These are phyloP conservation scores for Penicillium cosmopolitanum DNA, from an alignment of 495 filamentous ascomycete genomes.

Conservation along the genomic window DNA sequence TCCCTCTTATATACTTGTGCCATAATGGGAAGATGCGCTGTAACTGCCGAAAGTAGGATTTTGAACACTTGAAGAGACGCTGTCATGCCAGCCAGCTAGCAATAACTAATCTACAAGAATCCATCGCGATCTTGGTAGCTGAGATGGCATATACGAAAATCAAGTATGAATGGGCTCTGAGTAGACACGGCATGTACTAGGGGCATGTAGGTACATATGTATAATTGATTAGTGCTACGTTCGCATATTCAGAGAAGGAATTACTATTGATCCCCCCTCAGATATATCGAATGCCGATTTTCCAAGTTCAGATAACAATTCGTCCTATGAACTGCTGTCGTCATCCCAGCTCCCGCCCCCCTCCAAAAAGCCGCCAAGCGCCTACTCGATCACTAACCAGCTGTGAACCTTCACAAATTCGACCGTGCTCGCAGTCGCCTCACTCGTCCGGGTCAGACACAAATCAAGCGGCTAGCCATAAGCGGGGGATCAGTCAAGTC, in stretches of 20 bases:
- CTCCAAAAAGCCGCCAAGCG: conserved; percentile 17
- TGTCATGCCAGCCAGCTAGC: neutral
- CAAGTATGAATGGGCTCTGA: conserved; percentile 23
- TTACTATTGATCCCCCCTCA: conserved; percentile 18
- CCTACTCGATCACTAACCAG: conserved; percentile 11
- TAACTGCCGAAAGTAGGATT: conserved; percentile 2
- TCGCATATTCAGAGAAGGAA: too few species aligned
- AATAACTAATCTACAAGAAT: conserved; percentile 31
- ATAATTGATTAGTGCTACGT: conserved; percentile 34
- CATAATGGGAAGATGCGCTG: conserved; percentile 14
- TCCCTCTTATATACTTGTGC: conserved; percentile 17
- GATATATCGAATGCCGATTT: conserved; percentile 16
- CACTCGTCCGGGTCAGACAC: too few species aligned
- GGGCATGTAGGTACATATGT: conserved; percentile 16
- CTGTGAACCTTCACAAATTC: too few species aligned
- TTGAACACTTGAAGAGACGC: neutral
- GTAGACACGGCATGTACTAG: conserved; percentile 24
- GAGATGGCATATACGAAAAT: conserved; percentile 17
- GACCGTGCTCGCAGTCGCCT: too few species aligned
- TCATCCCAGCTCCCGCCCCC: conserved; percentile 21
- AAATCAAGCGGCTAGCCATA: conserved; percentile 23
- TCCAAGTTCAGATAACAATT: conserved; percentile 20
- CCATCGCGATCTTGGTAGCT: conserved; percentile 8
- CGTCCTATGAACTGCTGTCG: conserved; percentile 21
- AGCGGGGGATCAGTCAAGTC: conserved; percentile 33